Base-by-base conservation (phyloP, 768 basidiomycete species). In the Galerina marginata region DNA sequence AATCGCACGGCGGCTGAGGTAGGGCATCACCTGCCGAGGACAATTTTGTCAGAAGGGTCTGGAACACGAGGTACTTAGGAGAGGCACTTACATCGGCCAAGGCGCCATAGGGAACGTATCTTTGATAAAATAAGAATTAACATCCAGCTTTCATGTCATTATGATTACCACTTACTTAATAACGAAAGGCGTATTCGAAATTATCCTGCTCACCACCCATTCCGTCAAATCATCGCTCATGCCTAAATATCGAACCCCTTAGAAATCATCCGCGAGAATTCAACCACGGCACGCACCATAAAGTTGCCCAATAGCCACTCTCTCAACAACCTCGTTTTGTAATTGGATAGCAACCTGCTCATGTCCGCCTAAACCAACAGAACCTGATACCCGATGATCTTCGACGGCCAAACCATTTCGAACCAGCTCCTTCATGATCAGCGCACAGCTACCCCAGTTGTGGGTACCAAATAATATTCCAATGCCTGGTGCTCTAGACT, bases 401-500 rank as follows among this genome's bases (percentile, higher is more conserved):
- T 69, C 47, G 57, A 61, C 54, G 4, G 62, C 67, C 44, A 96
- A 72, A 7, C 86, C 88, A 26, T 75, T 76, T 40, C 70, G 65
- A 1, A 85, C 81, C 36, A 96, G 74, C 65, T 86, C 84, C 6
- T 82, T 77, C 29, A 94, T 67, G 47, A 96, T 80, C 49, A 83
- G 67, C 23, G 81, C 76, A 62, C 84, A 87, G 58, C 90, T 92
- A 26, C 76, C 76, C 81, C 86, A 84, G 69, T 96, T 96, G 64
- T 96, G 95, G 20, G 95, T 95, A 1, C 90, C 95, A 65, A 97
- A 95, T 2, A 95, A 75, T 12, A 93, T 85, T 2, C 84, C 90
- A 12, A 95, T 72, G 4, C 64, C 48, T 14, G 70, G 69, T 0
- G 52, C 50, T 23, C 16, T 48, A 5, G 58, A 16, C 6, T 39